Evolutionary conservation across 352 stramenopile genomes (phyloP), one percentile per base, ranked within the genome.

Genomic region (Phytophthora pini): DNA sequence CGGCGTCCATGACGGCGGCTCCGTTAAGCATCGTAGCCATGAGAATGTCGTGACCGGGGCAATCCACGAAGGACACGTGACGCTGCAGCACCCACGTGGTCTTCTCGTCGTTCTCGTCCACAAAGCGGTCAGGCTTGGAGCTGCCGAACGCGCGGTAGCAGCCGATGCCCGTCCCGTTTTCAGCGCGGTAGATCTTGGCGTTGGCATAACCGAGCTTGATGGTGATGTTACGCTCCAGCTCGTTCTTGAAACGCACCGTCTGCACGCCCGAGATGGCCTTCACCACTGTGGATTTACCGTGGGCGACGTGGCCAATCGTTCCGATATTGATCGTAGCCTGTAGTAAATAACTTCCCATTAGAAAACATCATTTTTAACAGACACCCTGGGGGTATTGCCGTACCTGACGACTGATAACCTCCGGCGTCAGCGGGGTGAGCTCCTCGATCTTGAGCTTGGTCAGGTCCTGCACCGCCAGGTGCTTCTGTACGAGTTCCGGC

Each of bases 141-240:
- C 87, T 96, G 38, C 88, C 88, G 69, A 93, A 95, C 46, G 87
- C 91, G 52, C 90, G 80, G 82, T 97, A 98, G 70, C 83, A 93
- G 52, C 87, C 87, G 45, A 94, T 90, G 48, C 89, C 90, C 10
- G 79, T 68, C 47, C 78, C 83, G 55, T 91, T 93, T 68, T 96
- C 88, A 10, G 86, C 87, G 58, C 84, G 74, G 90, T 99, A 99
- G 79, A 99, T 99, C 87, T 99, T 99, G 51, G 98, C 98, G 78
- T 99, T 99, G 56, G 98, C 98, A 77, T 99, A 99, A 56, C 98
- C 98, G n/a, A 99, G 87, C 86, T 99, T 99, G 87, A 99, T 99
- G 56, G 98, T 99, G 79, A 99, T 99, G 88, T 99, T 99, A 72
- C 98, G 94, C 79, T 99, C 97, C 65, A 99, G 79, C 77, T 99